These are phyloP conservation scores for Fulvia fulva DNA, from an alignment of 2,329 filamentous ascomycete genomes.

Conservation along the genomic window DNA sequence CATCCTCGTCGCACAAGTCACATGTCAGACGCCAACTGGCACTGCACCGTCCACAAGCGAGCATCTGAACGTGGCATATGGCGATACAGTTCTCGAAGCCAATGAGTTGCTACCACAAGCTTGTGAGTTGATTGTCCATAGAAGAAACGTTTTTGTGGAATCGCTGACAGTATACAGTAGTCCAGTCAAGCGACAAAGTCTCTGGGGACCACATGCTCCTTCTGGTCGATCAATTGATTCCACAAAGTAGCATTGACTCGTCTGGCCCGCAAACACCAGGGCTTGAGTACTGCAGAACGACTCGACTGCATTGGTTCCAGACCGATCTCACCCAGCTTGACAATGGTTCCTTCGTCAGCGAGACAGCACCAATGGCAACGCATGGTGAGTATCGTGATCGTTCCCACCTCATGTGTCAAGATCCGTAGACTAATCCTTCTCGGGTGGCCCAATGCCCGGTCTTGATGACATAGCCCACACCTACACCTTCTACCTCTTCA, in stretches of 20 bases:
- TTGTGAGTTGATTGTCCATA: neutral
- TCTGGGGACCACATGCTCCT: constrained; percentile 24
- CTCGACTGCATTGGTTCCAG: constrained; percentile 32
- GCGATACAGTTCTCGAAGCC: neutral
- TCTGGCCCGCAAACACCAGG: constrained; percentile 23
- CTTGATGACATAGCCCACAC: constrained; percentile 28
- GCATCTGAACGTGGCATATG: constrained; percentile 1
- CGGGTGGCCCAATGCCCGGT: constrained; percentile 23
- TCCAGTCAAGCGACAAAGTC: constrained; percentile 5
- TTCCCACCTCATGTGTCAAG: neutral
- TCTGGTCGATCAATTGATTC: constrained; percentile 26
- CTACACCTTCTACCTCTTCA: constrained; percentile 32
- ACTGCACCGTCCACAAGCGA: constrained; percentile 1
- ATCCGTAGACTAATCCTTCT: neutral
- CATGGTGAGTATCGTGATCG: constrained; percentile 18
- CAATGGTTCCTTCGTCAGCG: constrained; percentile 18
- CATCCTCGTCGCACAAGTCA: neutral
- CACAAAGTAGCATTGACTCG: constrained; percentile 15
- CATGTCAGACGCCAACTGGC: constrained; percentile 8
- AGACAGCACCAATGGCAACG: constrained; percentile 18
- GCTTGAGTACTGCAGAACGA: constrained; percentile 26
- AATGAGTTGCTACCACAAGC: constrained; percentile 5
- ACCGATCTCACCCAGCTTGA: constrained; percentile 21
- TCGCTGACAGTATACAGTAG: constrained; percentile 6
- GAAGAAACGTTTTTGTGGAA: too few relatives aligned